Conservation (phyloP, 1,284 basidiomycete genomes). For the Pyrrhoderma lamaoense region DNA sequence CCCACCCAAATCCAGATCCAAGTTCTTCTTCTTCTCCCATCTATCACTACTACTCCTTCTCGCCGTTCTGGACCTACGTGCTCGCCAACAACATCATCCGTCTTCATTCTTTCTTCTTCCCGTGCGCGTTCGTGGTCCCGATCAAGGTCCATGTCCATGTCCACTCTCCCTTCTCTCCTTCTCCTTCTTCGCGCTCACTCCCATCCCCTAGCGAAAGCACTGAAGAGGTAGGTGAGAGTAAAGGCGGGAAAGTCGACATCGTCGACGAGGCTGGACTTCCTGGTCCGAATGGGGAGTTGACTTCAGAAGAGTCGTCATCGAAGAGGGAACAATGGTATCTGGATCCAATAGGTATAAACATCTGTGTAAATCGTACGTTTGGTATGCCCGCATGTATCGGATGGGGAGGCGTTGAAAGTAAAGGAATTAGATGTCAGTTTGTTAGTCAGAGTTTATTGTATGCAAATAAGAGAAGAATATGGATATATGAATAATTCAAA, state of each 20-base stretch:
- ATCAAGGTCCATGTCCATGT: background rate
- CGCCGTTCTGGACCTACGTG: background rate
- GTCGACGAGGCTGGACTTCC: no score
- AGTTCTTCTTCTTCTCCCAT: background rate
- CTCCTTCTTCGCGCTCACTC: background rate
- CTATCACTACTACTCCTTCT: no score
- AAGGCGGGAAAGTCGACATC: no score
- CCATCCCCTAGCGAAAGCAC: no score
- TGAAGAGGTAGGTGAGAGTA: no score
- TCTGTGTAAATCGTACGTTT: constrained; percentile 3
- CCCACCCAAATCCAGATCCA: background rate
- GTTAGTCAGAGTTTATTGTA: no score
- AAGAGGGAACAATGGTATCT: constrained; percentile 18
- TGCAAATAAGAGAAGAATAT: no score
- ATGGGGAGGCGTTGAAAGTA: constrained; percentile 11
- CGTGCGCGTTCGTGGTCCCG: background rate
- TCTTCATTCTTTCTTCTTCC: background rate
- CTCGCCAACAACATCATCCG: background rate
- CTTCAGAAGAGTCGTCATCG: no score
- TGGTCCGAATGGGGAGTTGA: no score
- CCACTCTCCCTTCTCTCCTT: background rate
- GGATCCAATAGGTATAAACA: constrained; percentile 26
- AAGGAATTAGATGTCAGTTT: background rate
- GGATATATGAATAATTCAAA: no score
- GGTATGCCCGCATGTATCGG: background rate